phyloP scores from a whole-genome alignment of 495 filamentous ascomycete species.

The Cenococcum geophilum region DNA sequence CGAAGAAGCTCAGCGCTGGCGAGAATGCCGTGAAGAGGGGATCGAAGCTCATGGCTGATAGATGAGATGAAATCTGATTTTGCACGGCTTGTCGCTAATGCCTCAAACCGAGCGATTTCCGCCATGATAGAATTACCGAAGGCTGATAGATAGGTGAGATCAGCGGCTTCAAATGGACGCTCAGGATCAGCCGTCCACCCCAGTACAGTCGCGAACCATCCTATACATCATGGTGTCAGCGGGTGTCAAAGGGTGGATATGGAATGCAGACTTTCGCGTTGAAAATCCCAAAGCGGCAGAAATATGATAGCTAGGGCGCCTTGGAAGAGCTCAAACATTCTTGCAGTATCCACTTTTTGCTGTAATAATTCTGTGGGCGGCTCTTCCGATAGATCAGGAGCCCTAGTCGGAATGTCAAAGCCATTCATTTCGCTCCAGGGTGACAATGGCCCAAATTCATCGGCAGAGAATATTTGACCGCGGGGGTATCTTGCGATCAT shows the following conservation, averaged over 20 bases:
- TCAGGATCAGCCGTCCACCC: neutral
- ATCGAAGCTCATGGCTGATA: neutral
- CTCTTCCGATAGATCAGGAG: no score
- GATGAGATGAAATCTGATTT: constrained; percentile 1
- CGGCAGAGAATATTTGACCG: neutral
- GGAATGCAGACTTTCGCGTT: neutral
- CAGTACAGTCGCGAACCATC: neutral
- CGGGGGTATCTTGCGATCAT: neutral
- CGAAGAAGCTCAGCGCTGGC: neutral
- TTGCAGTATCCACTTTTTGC: neutral
- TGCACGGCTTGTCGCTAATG: neutral
- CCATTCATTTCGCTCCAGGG: no score
- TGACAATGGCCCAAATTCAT: neutral
- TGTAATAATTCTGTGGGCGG: neutral
- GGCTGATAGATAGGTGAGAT: neutral
- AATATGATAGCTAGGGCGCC: neutral
- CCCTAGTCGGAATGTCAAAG: no score
- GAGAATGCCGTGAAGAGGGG: neutral
- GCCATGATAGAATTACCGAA: constrained; percentile 3
- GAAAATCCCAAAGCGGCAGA: neutral
- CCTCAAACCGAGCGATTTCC: neutral
- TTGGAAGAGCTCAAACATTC: neutral
- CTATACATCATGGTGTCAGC: neutral
- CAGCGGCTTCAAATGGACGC: neutral
- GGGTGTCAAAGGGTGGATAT: no score